A percentile compares a stretch with the other conserved stretches of the same genome.
Evolutionary conservation across 2,329 filamentous ascomycete genomes (phyloP).

Genomic region (Trichoderma arundinaceum): DNA sequence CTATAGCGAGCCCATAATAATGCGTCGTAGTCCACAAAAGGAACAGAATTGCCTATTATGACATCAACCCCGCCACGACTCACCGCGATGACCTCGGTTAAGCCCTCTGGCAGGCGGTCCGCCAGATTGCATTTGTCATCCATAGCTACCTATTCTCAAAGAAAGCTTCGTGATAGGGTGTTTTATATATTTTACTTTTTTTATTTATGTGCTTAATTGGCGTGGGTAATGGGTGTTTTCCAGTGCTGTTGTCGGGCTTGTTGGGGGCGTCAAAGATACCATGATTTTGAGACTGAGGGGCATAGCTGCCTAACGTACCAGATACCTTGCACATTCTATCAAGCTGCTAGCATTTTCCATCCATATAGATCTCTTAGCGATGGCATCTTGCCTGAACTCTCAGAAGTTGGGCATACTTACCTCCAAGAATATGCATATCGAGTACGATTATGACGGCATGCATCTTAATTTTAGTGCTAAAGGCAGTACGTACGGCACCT

Average conservation of each 20-base stretch:
- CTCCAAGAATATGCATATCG: no score
- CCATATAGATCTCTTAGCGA: no score
- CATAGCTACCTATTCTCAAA: neutral
- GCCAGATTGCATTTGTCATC: slow-evolving; percentile 20
- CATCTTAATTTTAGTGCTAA: no score
- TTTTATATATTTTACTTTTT: neutral
- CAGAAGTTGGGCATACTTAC: neutral
- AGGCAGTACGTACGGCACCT: no score
- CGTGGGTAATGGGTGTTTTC: no score
- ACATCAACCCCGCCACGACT: slow-evolving; percentile 27
- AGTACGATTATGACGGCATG: neutral
- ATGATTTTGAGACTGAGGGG: no score
- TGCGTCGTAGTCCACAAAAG: neutral
- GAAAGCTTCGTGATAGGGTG: neutral
- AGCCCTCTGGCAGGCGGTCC: neutral
- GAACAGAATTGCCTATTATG: slow-evolving; percentile 16
- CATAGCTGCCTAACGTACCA: no score
- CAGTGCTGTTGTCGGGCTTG: no score
- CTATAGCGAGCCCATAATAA: neutral
- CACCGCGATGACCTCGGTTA: slow-evolving; percentile 22
- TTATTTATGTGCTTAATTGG: neutral
- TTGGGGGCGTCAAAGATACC: no score
- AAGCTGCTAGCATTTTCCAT: neutral
- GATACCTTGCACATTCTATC: no score
- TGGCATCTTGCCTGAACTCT: neutral